Conservation (phyloP, 768 basidiomycete species). For the Glaciozyma antarctica region DNA sequence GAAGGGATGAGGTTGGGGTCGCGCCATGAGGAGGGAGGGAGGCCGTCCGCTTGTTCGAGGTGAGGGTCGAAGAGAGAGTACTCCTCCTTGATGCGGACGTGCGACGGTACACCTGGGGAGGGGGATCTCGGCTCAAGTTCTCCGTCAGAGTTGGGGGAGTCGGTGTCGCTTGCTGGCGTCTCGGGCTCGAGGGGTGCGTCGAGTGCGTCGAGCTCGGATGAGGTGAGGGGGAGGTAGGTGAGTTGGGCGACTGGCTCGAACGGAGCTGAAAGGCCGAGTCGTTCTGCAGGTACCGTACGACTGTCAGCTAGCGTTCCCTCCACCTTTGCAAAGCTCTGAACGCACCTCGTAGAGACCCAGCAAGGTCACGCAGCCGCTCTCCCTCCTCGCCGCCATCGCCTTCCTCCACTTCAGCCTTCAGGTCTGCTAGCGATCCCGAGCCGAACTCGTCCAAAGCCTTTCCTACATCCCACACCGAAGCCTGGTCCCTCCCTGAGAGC, state of each 20-base stretch:
- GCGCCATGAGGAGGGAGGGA: neutral
- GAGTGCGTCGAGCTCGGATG: neutral
- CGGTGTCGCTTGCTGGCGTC: neutral
- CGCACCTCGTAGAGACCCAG: constrained; percentile 15
- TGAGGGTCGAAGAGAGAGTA: neutral
- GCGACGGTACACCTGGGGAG: neutral
- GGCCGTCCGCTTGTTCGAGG: neutral
- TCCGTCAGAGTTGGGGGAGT: neutral
- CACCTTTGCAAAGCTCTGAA: neutral
- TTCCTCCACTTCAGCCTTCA: constrained; percentile 6
- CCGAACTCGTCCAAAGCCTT: constrained; percentile 15
- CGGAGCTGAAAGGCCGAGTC: neutral
- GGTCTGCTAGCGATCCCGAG: neutral
- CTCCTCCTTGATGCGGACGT: neutral
- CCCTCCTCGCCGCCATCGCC: constrained; percentile 20
- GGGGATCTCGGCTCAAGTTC: neutral
- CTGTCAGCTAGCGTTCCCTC: neutral
- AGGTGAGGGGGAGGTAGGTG: neutral
- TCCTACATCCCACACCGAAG: constrained; percentile 19
- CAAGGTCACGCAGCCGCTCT: constrained; percentile 7
- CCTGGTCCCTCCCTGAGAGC: constrained; percentile 10
- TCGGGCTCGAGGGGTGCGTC: neutral
- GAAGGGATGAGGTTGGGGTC: neutral
- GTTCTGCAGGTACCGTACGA: neutral
- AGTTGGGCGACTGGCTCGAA: neutral